These are phyloP conservation scores for Penicilliopsis zonata DNA, from an alignment of 495 filamentous ascomycete species.

Conservation along the genomic window DNA sequence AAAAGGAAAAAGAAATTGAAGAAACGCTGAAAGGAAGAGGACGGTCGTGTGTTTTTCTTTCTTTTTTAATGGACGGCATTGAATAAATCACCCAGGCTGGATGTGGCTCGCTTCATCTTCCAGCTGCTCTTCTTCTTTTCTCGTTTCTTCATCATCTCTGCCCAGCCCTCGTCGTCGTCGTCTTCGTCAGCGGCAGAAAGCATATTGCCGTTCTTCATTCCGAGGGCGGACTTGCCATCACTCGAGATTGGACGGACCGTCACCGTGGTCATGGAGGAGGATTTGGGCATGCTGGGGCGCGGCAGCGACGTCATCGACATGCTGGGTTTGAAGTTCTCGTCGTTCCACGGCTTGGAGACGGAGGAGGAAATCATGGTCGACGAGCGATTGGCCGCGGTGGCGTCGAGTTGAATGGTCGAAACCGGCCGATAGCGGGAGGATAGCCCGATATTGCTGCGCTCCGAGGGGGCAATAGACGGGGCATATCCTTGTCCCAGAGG, in stretches of 20 bases:
- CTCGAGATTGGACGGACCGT: conserved; percentile 24
- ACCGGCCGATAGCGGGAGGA: conserved; percentile 91
- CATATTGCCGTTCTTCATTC: conserved; percentile 14
- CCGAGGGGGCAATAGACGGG: conserved; percentile 78
- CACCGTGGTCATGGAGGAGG: conserved; percentile 22
- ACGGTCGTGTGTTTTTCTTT: not conserved
- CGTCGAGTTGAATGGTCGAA: conserved; percentile 34
- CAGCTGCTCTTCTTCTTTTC: conserved; percentile 67
- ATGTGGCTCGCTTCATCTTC: conserved; percentile 44
- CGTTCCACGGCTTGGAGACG: conserved; percentile 34
- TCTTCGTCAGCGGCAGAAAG: conserved; percentile 39
- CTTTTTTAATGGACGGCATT: not conserved
- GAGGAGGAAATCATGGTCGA: conserved; percentile 40
- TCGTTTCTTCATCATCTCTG: conserved; percentile 73
- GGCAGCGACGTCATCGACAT: conserved; percentile 8
- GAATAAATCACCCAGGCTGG: not conserved
- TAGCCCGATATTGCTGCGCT: conserved; percentile 84
- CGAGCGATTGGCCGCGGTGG: conserved; percentile 22
- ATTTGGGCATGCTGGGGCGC: conserved; percentile 16
- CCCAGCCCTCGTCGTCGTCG: conserved; percentile 78
- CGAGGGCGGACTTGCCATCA: conserved; percentile 15
- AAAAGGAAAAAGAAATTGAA: conserved; percentile 1
- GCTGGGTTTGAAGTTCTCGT: conserved; percentile 27
- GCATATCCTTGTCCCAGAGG: conserved; percentile 41
- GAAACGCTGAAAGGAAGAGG: conserved; percentile 9